A percentile compares a stretch with the other conserved stretches of the same genome.
These are phyloP conservation scores for Pleurotus tuber-regium DNA, from an alignment of 768 basidiomycete species.

Conservation along the genomic window DNA sequence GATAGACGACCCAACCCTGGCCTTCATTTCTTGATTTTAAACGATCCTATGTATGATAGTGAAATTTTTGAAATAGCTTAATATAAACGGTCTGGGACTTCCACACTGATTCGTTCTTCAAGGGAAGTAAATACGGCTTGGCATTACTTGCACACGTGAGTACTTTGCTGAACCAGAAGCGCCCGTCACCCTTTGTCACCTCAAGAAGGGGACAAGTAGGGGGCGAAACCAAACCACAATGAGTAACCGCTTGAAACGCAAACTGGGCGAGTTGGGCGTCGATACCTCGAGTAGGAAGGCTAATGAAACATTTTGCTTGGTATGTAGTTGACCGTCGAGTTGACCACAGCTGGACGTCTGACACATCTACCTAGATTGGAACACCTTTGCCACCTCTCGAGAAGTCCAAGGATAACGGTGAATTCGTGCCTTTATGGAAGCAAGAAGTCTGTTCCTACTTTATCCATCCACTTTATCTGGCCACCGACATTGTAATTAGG, in stretches of 20 bases:
- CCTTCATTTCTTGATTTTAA: not conserved
- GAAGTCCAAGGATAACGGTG: slow-evolving; percentile 87
- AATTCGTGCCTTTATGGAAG: slow-evolving; percentile 97
- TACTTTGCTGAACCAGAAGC: too few species aligned
- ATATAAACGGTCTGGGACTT: too few species aligned
- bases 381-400: slow-evolving; percentile 94
- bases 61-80: too few species aligned
- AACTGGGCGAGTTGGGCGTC: slow-evolving; percentile 77
- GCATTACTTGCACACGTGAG: too few species aligned
- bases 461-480: too few species aligned
- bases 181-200: too few species aligned
- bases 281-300: slow-evolving; percentile 68
- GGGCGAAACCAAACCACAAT: too few species aligned
- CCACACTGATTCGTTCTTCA: too few species aligned
- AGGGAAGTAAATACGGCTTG: too few species aligned
- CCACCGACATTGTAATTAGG: slow-evolving; percentile 38
- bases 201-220: too few species aligned
- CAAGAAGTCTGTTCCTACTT: slow-evolving; percentile 93
- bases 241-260: slow-evolving; percentile 71
- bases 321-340: slow-evolving; percentile 31
- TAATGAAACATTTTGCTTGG: slow-evolving; percentile 85
- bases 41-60: too few species aligned
- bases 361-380: slow-evolving; percentile 63
- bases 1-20: not conserved
- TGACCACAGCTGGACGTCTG: not conserved